These are phyloP conservation scores for Mollisiaceae sp. DNA, from an alignment of 2,329 filamentous ascomycete species.

Conservation along the genomic window DNA sequence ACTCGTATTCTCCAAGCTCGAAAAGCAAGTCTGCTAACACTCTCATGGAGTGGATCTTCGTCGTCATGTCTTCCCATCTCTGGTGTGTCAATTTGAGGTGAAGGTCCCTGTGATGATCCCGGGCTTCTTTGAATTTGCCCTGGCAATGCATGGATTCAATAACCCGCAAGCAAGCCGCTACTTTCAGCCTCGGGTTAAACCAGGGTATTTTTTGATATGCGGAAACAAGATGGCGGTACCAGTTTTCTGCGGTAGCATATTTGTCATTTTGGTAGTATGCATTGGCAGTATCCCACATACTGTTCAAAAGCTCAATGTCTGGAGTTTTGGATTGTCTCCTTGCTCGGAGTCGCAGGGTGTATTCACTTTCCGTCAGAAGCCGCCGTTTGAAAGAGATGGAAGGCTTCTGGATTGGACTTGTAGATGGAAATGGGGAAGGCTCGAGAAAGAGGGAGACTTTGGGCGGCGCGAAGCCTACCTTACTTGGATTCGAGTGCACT, in stretches of 20 bases:
- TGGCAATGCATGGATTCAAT: not conserved
- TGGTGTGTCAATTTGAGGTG: conserved; percentile 5
- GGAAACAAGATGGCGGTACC: conserved; percentile 20
- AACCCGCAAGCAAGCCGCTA: conserved; percentile 7
- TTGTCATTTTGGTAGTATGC: not conserved
- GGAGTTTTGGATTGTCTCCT: not conserved
- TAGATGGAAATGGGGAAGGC: not conserved
- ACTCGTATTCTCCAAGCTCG: not conserved
- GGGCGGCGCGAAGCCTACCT: too few species aligned
- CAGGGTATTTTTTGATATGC: conserved; percentile 4
- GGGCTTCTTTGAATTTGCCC: conserved; percentile 8
- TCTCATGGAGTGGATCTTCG: not conserved
- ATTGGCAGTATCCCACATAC: conserved; percentile 9
- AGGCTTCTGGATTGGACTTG: not conserved
- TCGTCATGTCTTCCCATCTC: not conserved
- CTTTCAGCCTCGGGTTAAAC: conserved; percentile 2
- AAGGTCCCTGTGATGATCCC: conserved; percentile 9
- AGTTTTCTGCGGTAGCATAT: not conserved
- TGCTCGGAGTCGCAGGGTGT: not conserved
- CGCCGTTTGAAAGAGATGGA: not conserved
- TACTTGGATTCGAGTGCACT: not conserved
- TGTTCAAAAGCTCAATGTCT: not conserved
- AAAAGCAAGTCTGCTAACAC: not conserved
- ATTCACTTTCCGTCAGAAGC: not conserved
- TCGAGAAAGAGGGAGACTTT: not conserved